phyloP scores from a whole-genome alignment of 768 basidiomycete species.

The Psilocybe cubensis region DNA sequence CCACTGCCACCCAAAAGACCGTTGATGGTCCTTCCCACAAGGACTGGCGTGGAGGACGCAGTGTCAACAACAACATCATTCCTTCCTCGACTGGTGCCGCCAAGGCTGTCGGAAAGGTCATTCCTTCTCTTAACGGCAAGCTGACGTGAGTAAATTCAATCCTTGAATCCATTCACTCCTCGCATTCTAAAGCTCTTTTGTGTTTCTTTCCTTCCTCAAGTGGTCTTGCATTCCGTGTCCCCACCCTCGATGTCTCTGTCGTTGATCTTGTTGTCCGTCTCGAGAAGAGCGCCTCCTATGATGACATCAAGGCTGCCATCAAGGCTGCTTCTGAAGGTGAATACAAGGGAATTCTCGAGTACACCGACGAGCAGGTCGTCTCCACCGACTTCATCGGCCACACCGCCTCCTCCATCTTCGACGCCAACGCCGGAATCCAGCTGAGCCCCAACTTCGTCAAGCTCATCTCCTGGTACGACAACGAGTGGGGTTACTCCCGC shows the following conservation, averaged over 20 bases:
- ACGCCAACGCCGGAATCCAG: slow-evolving; percentile 90
- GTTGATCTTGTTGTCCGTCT: slow-evolving; percentile 95
- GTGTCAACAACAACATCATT: slow-evolving; percentile 98
- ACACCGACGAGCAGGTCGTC: slow-evolving; percentile 94
- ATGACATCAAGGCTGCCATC: slow-evolving; percentile 86
- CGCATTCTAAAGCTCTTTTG: slow-evolving; percentile 1
- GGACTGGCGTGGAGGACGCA: slow-evolving; percentile 98
- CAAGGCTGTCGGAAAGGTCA: slow-evolving; percentile 99
- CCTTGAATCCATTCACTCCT: no score
- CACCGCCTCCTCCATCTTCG: slow-evolving; percentile 86
- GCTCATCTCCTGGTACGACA: slow-evolving; percentile 95
- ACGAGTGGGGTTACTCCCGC: slow-evolving; percentile 93
- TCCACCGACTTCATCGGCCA: slow-evolving; percentile 92
- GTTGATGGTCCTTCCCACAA: slow-evolving; percentile 94
- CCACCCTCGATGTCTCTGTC: slow-evolving; percentile 95
- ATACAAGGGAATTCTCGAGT: slow-evolving; percentile 78
- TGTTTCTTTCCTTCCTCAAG: slow-evolving; percentile 37
- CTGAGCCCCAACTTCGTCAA: slow-evolving; percentile 95
- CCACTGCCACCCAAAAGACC: slow-evolving; percentile 95
- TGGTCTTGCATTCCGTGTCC: slow-evolving; percentile 97
- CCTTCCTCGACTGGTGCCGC: slow-evolving; percentile 99
- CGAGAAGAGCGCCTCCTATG: slow-evolving; percentile 85
- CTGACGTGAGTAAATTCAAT: slow-evolving; percentile 71
- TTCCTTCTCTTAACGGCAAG: slow-evolving; percentile 95
- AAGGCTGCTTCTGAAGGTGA: slow-evolving; percentile 76